Percentiles rank a stretch among this genome's conserved stretches.
phyloP scores from a whole-genome alignment of 306 rosid genomes.

The Vigna hirtella region DNA sequence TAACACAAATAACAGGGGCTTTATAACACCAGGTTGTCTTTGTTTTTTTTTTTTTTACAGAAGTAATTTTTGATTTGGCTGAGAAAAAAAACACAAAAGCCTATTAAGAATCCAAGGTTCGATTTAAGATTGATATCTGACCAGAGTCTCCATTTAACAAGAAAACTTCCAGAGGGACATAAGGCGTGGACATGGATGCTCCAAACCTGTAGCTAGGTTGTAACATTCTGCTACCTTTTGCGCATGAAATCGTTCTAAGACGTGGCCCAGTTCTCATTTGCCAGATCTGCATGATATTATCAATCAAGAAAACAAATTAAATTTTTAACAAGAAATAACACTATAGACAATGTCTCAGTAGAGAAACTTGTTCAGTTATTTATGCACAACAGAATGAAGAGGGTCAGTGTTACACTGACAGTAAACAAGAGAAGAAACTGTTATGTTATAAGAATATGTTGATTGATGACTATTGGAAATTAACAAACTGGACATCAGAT shows the following conservation, averaged over 20 bases:
- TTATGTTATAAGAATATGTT: background rate
- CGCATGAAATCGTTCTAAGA: slow-evolving; percentile 80
- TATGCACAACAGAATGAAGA: slow-evolving; percentile 26
- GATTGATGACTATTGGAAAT: too few species aligned
- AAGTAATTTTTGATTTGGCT: background rate
- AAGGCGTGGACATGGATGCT: slow-evolving; percentile 70
- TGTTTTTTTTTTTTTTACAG: background rate
- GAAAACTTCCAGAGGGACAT: slow-evolving; percentile 92
- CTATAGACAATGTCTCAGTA: background rate
- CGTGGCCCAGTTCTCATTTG: slow-evolving; percentile 99
- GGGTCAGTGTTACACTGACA: background rate
- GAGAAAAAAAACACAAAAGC: background rate
- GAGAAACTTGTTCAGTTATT: slow-evolving; percentile 12
- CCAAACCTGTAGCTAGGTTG: slow-evolving; percentile 92
- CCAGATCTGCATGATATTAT: slow-evolving; percentile 75
- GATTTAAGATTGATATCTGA: slow-evolving; percentile 76
- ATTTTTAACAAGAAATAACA: background rate
- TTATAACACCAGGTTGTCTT: background rate
- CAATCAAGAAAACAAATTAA: slow-evolving; percentile 23
- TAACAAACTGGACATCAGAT: too few species aligned
- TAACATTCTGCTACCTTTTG: slow-evolving; percentile 88
- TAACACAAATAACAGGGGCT: background rate
- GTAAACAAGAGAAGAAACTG: slow-evolving; percentile 11
- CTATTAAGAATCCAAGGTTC: slow-evolving; percentile 59
- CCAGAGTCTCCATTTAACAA: slow-evolving; percentile 95